A percentile compares a stretch with the other conserved stretches of the same genome.
These are phyloP conservation scores for Exserohilum turcica DNA, from an alignment of 2,329 filamentous ascomycete species.

Conservation along the genomic window DNA sequence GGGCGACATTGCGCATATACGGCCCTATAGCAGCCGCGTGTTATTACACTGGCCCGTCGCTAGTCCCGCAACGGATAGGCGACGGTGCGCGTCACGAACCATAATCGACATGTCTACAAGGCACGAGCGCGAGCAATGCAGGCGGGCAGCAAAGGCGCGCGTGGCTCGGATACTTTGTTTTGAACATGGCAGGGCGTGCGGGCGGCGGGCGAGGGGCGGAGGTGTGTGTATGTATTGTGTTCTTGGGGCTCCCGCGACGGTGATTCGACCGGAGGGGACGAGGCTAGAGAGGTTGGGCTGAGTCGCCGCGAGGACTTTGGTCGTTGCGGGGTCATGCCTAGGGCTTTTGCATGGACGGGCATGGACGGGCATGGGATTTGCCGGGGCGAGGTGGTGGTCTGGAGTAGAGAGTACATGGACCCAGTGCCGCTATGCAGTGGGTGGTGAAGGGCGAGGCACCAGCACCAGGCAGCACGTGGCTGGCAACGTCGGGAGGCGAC, in stretches of 20 bases:
- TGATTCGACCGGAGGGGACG: not conserved
- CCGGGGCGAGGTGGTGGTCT: not conserved
- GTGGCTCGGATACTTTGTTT: not conserved
- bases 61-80: slow-evolving; percentile 1
- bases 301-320: slow-evolving; percentile 1
- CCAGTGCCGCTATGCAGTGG: too few species aligned
- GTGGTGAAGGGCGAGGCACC: too few species aligned
- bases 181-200: not conserved
- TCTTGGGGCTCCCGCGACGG: not conserved
- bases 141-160: not conserved
- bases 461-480: slow-evolving; percentile 6
- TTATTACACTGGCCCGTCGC: slow-evolving; percentile 11
- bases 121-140: not conserved
- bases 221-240: not conserved
- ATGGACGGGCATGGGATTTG: not conserved
- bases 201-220: not conserved
- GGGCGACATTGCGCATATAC: slow-evolving; percentile 2
- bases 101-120: not conserved
- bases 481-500: slow-evolving; percentile 1
- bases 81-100: not conserved
- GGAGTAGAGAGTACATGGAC: too few species aligned
- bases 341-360: too few species aligned
- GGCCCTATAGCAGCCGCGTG: slow-evolving; percentile 10
- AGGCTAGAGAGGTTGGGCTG: not conserved
- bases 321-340: not conserved